Conservation (phyloP, 176 grass and related monocot species). For the Sorghum bicolor region Sorghum_bicolor_NCBIv3 NC_012871.2:69509001-69509500, state of each 20-base stretch:
- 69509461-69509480: no score
- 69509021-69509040: constrained; percentile 5
- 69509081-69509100: constrained; percentile 86
- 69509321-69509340: no score
- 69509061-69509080: constrained; percentile 93
- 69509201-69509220: constrained; percentile 39
- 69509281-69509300: background rate
- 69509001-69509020: background rate
- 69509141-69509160: constrained; percentile 72
- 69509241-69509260: background rate
- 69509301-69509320: no score
- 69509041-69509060: constrained; percentile 83
- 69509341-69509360: no score
- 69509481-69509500: no score
- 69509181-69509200: constrained; percentile 95
- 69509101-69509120: constrained; percentile 60
- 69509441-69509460: no score
- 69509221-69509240: constrained; percentile 9
- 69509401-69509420: no score
- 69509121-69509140: constrained; percentile 74
- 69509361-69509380: no score
- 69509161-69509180: constrained; percentile 93
- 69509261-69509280: background rate
- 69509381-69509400: no score
- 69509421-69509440: no score